A percentile compares a stretch with the other conserved stretches of the same genome.
Conservation (phyloP, 352 stramenopile genomes). For the Phytophthora fragariae region DNA sequence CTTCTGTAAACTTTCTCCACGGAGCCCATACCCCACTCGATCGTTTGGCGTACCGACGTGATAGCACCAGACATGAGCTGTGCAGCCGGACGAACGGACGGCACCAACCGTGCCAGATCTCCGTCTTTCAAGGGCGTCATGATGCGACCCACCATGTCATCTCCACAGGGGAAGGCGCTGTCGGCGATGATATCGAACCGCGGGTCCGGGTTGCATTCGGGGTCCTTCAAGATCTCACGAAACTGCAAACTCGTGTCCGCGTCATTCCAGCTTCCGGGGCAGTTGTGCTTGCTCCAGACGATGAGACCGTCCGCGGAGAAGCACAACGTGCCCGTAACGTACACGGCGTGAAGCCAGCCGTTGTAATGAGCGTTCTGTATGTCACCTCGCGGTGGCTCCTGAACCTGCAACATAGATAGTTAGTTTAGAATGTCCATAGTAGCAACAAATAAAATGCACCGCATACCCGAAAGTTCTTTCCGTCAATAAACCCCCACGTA, state of each 20-base stretch:
- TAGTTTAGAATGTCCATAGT: background rate
- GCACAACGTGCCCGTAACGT: slow-evolving; percentile 8
- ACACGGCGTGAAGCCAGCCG: slow-evolving; percentile 22
- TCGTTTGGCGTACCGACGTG: background rate
- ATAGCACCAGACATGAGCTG: background rate
- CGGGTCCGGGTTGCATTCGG: background rate
- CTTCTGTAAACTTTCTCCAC: background rate
- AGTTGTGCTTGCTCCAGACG: slow-evolving; percentile 24
- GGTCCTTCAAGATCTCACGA: slow-evolving; percentile 1
- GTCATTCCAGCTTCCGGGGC: slow-evolving; percentile 26
- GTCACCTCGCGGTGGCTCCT: background rate
- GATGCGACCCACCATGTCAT: background rate
- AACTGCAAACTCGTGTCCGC: slow-evolving; percentile 8
- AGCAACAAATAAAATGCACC: background rate
- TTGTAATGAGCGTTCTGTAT: slow-evolving; percentile 32
- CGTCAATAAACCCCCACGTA: slow-evolving; percentile 5
- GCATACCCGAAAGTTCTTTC: background rate
- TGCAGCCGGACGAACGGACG: background rate
- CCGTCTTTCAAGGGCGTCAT: background rate
- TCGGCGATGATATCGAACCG: slow-evolving; percentile 2
- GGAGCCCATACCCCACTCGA: background rate
- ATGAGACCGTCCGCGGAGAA: slow-evolving; percentile 21
- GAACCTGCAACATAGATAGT: background rate
- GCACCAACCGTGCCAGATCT: background rate
- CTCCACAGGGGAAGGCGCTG: slow-evolving; percentile 1